phyloP scores from a whole-genome alignment of 371 early-diverging fungal species.

The Apophysomyces variabilis region DNA sequence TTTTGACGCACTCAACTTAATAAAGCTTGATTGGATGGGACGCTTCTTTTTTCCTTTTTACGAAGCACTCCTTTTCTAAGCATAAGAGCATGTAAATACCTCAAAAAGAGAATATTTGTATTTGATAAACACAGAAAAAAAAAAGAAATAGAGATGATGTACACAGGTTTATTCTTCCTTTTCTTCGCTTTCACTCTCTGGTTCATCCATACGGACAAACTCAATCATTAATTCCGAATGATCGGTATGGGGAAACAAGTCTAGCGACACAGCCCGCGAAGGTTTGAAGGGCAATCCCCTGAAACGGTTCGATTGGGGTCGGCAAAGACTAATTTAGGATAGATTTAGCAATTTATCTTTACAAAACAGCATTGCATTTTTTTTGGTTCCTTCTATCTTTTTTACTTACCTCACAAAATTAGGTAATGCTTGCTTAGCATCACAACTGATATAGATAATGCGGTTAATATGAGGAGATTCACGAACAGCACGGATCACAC shows the following conservation, averaged over 20 bases:
- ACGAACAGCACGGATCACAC: constrained; percentile 71
- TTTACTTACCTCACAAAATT: constrained; percentile 73
- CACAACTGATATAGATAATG: constrained; percentile 80
- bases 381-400: neutral
- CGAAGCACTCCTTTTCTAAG: neutral
- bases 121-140: too few relatives aligned
- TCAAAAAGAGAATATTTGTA: too few relatives aligned
- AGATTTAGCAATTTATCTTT: neutral
- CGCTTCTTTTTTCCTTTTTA: neutral
- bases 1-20: constrained; percentile 4
- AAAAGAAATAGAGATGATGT: neutral
- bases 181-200: neutral
- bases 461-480: constrained; percentile 58
- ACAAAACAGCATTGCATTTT: too few relatives aligned
- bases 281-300: constrained; percentile 67
- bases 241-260: constrained; percentile 82
- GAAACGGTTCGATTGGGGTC: constrained; percentile 67
- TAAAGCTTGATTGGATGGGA: neutral
- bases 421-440: constrained; percentile 60
- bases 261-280: constrained; percentile 68
- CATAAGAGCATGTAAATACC: neutral
- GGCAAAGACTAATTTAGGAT: constrained; percentile 39
- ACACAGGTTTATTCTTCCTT: neutral
- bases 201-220: constrained; percentile 41
- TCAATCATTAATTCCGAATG: constrained; percentile 78